These are phyloP conservation scores for Russula sp. DNA, from an alignment of 768 basidiomycete genomes.

Conservation along the genomic window DNA sequence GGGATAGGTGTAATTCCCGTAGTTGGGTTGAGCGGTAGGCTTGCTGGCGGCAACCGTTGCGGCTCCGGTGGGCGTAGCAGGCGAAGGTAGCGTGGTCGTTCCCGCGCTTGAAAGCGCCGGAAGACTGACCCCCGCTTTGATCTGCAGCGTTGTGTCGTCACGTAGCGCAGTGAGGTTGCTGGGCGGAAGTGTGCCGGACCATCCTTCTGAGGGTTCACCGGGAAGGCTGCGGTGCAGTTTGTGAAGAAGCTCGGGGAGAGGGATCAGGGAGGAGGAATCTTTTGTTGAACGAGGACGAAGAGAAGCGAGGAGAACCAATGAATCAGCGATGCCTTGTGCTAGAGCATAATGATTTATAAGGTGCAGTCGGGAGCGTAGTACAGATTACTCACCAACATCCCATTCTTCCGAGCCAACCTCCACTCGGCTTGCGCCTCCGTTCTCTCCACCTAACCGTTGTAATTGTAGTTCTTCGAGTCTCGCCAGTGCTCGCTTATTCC, in stretches of 20 bases:
- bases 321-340: slow-evolving; percentile 72
- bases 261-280: slow-evolving; percentile 47
- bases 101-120: slow-evolving; percentile 16
- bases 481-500: slow-evolving; percentile 57
- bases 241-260: slow-evolving; percentile 58
- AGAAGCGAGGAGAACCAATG: slow-evolving; percentile 60
- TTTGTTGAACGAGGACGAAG: slow-evolving; percentile 58
- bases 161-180: slow-evolving; percentile 54
- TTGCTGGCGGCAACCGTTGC: slow-evolving; percentile 32
- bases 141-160: slow-evolving; percentile 69
- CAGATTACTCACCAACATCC: slow-evolving; percentile 57
- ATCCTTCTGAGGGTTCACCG: slow-evolving; percentile 52
- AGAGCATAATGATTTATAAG: not conserved
- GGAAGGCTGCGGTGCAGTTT: slow-evolving; percentile 68
- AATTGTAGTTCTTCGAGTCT: slow-evolving; percentile 63
- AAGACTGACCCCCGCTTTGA: slow-evolving; percentile 35
- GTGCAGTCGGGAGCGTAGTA: slow-evolving; percentile 1
- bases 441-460: slow-evolving; percentile 44
- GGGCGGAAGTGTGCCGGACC: slow-evolving; percentile 68
- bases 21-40: slow-evolving; percentile 26
- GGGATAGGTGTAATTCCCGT: slow-evolving; percentile 28
- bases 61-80: slow-evolving; percentile 25
- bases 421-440: slow-evolving; percentile 40
- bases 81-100: slow-evolving; percentile 16
- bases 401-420: slow-evolving; percentile 75